Evolutionary conservation across 805 yeast genomes (phyloP).

Genomic region (Zygotorulaspora sp.): DNA sequence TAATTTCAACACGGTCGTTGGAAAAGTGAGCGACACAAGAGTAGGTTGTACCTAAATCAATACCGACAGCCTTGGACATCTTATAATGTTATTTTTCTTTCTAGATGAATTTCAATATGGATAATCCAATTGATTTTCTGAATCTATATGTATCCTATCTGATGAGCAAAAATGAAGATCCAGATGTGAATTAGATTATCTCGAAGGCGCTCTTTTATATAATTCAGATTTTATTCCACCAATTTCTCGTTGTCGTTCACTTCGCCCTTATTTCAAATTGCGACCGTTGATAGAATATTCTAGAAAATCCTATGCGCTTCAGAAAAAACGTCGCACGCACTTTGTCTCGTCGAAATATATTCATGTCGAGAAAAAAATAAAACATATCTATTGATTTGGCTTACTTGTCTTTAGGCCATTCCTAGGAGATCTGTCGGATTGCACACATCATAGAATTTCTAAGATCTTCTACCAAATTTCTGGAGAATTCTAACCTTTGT

Average conservation of each 20-base stretch:
- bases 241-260: slow-evolving; percentile 1
- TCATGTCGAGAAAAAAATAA: too few species aligned
- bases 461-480: too few species aligned
- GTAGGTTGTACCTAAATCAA: slow-evolving; percentile 96
- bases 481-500: too few species aligned
- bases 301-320: too few species aligned
- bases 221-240: slow-evolving; percentile 4
- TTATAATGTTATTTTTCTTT: slow-evolving; percentile 3
- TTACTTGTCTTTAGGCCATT: too few species aligned
- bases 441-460: too few species aligned
- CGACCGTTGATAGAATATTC: slow-evolving; percentile 14
- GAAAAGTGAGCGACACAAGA: slow-evolving; percentile 91
- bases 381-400: too few species aligned
- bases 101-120: slow-evolving; percentile 1
- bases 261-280: slow-evolving; percentile 1
- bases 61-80: slow-evolving; percentile 51
- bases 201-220: slow-evolving; percentile 8
- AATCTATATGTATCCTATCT: neutral
- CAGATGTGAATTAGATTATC: neutral
- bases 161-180: too few species aligned
- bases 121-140: slow-evolving; percentile 1
- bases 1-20: slow-evolving; percentile 86
- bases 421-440: too few species aligned
- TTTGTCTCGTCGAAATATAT: too few species aligned
- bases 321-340: too few species aligned